These are phyloP conservation scores for Thamnidium elegans DNA, from an alignment of 192 early-diverging fungal genomes.

Conservation along the genomic window DNA sequence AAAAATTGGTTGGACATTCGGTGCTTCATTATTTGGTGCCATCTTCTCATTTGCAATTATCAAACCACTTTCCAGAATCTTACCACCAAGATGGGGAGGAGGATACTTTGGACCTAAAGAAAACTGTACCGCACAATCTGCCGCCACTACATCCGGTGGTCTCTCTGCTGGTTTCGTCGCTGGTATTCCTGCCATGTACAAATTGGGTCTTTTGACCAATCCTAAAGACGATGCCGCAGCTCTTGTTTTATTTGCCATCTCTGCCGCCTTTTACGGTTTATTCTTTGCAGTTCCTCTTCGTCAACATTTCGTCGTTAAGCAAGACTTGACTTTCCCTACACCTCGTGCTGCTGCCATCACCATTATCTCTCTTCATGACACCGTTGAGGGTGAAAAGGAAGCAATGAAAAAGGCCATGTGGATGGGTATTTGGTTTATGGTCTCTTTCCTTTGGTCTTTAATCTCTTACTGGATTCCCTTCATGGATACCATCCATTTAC, in stretches of 20 bases:
- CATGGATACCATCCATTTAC: slow-evolving; percentile 44
- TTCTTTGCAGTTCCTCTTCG: slow-evolving; percentile 72
- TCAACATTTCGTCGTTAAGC: slow-evolving; percentile 62
- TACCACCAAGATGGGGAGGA: slow-evolving; percentile 39
- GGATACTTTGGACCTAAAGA: slow-evolving; percentile 68
- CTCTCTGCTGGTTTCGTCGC: slow-evolving; percentile 60
- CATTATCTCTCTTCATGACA: slow-evolving; percentile 55
- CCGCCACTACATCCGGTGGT: slow-evolving; percentile 68
- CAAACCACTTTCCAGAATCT: slow-evolving; percentile 45
- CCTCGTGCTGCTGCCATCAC: slow-evolving; percentile 63
- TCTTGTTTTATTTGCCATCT: slow-evolving; percentile 54
- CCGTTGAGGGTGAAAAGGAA: slow-evolving; percentile 43
- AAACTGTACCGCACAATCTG: slow-evolving; percentile 64
- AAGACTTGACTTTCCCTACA: slow-evolving; percentile 66
- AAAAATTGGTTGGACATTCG: slow-evolving; percentile 60
- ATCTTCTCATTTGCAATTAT: slow-evolving; percentile 62
- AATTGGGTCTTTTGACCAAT: slow-evolving; percentile 52
- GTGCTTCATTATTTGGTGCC: slow-evolving; percentile 52
- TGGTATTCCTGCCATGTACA: slow-evolving; percentile 69
- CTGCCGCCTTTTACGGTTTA: slow-evolving; percentile 64
- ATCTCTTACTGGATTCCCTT: slow-evolving; percentile 51
- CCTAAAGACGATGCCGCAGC: slow-evolving; percentile 47
- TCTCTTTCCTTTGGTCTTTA: slow-evolving; percentile 46
- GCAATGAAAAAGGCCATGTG: slow-evolving; percentile 47
- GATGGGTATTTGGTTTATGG: slow-evolving; percentile 46